These are phyloP conservation scores for Oxyria digyna DNA, from an alignment of 148 eudicot genomes.

Conservation along the genomic window DNA sequence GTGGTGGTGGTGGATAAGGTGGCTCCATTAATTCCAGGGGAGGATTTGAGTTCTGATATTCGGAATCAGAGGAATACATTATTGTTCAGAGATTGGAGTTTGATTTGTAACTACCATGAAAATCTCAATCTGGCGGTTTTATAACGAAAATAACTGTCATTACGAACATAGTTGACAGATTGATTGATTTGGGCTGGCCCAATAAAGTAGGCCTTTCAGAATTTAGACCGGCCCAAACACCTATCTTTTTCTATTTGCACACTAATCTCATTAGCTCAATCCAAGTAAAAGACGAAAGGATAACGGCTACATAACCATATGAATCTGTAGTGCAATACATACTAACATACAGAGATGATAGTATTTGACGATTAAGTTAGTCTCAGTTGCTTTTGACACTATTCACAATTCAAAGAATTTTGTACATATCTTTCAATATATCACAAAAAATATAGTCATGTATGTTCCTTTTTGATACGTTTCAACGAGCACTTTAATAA, in stretches of 20 bases:
- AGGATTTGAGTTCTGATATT: not conserved
- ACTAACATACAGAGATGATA: too few relatives aligned
- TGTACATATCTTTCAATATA: too few relatives aligned
- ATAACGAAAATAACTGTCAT: not conserved
- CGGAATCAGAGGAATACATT: conserved; percentile 2
- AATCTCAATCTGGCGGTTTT: not conserved
- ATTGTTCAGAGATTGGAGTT: not conserved
- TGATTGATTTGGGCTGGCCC: not conserved
- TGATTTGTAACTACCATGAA: not conserved
- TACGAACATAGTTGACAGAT: not conserved
- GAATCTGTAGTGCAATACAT: not conserved
- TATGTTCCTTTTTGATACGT: too few relatives aligned
- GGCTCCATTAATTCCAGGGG: not conserved
- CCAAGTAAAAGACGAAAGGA: not conserved
- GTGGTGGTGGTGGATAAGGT: not conserved
- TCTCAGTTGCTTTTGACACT: too few relatives aligned
- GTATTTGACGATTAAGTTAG: too few relatives aligned
- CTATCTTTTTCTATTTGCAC: too few relatives aligned
- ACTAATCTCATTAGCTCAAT: too few relatives aligned
- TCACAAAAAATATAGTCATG: too few relatives aligned
- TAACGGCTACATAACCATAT: not conserved
- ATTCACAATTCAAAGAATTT: too few relatives aligned
- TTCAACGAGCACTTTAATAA: too few relatives aligned
- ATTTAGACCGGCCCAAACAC: not conserved
- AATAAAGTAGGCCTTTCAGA: not conserved